Base-by-base conservation (phyloP, 2,329 filamentous ascomycete species). In the Talaromyces sp. region DNA sequence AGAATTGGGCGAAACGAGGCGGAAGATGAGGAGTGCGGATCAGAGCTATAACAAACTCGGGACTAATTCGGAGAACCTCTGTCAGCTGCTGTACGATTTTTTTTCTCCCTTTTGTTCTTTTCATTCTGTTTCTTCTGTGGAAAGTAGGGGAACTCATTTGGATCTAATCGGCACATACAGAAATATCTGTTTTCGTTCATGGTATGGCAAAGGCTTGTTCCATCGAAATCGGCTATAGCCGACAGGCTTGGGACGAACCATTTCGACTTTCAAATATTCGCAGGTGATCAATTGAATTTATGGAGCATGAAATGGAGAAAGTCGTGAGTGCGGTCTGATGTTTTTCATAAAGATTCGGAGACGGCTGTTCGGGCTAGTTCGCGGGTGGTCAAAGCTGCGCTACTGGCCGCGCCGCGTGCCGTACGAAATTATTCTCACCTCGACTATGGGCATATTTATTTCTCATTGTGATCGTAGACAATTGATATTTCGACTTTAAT, bases 1-100 rank as follows among this genome's bases (percentile, higher is more conserved):
- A 83, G 85, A 99, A 99, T 69, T 87, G 89, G 64, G 93, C 95
- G 74, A 90, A 91, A 74, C 87, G 89, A 21, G 93, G 86, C 8
- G 90, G 88, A 58, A 90, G 84, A 66, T 84, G 82, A 31, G 86
- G 85, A 61, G 87, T 89, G 67, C 87, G 89, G 68, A 96, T 81
- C 70, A 98, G 85, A 63, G 89, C 88, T 71, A 98, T 81, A 65
- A 86, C 85, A 78, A 96, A 90, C 71, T 89, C 86, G 57, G 93
- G 93, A 62, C 93, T 96, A 70, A 41, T 21, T 27, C 24, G 8
- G 13, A 46, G 10, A 21, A 50, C 21, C 13, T 9, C 24, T 49
- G 41, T 50, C 53, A 60, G 50, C 46, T 29, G 46, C 51, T 21
- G 58, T 46, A n/a, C n/a, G n/a, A n/a, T n/a, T n/a, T 32, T n/a